Conservation (phyloP, 257 asterid species). For the Rhazya stricta region DNA sequence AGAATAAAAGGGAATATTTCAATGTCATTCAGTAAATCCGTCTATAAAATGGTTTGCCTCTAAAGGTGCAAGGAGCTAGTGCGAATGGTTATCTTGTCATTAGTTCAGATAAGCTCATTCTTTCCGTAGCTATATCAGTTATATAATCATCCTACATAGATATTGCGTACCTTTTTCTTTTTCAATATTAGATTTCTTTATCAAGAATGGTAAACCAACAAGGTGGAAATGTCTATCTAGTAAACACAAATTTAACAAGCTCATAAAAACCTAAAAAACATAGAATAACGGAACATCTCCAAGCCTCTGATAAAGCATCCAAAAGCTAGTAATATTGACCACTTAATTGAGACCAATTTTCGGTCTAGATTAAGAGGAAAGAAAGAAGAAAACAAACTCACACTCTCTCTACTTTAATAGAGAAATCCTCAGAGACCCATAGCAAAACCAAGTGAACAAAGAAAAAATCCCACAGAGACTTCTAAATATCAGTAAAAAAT, state of each 20-base stretch:
- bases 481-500: background rate
- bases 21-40: background rate
- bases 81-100: background rate
- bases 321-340: background rate
- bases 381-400: background rate
- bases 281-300: background rate
- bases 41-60: too few relatives aligned
- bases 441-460: background rate
- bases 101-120: background rate
- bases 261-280: background rate
- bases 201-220: background rate
- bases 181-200: background rate
- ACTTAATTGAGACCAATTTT: background rate
- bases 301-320: background rate
- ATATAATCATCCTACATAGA: background rate
- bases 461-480: background rate
- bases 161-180: background rate
- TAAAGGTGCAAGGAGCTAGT: too few relatives aligned
- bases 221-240: background rate
- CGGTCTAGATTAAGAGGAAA: background rate
- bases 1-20: background rate
- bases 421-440: background rate
- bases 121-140: background rate
- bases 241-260: background rate
- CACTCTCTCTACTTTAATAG: background rate